A percentile compares a stretch with the other conserved stretches of the same genome.
Evolutionary conservation across 495 filamentous ascomycete species (phyloP).

Genomic region (Aspergillus sclerotioniger): DNA sequence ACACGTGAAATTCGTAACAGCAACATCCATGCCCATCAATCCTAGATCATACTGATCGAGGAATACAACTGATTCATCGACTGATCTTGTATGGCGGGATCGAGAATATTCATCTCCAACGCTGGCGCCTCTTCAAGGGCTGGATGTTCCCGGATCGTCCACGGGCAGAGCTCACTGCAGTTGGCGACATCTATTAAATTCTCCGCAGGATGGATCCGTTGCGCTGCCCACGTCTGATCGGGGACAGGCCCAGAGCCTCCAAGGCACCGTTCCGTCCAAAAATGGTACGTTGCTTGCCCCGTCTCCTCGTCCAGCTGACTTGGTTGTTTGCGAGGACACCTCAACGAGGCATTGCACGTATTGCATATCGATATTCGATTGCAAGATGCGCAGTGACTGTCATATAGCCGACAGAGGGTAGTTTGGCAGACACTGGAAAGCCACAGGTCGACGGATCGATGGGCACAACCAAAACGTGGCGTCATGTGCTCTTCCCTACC

Average conservation of each 20-base stretch:
- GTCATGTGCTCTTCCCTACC: slow-evolving; percentile 46
- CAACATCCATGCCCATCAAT: too few species aligned
- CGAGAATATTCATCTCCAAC: slow-evolving; percentile 37
- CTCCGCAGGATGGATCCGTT: slow-evolving; percentile 44
- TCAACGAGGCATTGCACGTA: slow-evolving; percentile 37
- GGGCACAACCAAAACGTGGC: slow-evolving; percentile 46
- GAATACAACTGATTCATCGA: slow-evolving; percentile 39
- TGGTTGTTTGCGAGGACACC: slow-evolving; percentile 39
- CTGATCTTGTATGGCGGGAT: slow-evolving; percentile 36
- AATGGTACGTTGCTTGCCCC: slow-evolving; percentile 35
- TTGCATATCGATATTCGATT: slow-evolving; percentile 41
- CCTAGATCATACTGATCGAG: slow-evolving; percentile 38
- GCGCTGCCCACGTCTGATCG: slow-evolving; percentile 31
- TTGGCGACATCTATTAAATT: slow-evolving; percentile 37
- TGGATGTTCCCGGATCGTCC: slow-evolving; percentile 45
- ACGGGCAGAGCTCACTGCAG: slow-evolving; percentile 45
- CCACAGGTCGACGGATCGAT: slow-evolving; percentile 48
- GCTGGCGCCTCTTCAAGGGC: slow-evolving; percentile 34
- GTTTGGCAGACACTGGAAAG: slow-evolving; percentile 44
- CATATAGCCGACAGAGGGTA: slow-evolving; percentile 39
- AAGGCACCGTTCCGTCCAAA: slow-evolving; percentile 42
- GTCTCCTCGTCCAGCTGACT: slow-evolving; percentile 24
- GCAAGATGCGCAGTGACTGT: slow-evolving; percentile 39
- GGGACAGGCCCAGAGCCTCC: slow-evolving; percentile 30
- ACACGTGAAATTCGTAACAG: slow-evolving; percentile 5